Base-by-base conservation (phyloP, 2,329 filamentous ascomycete genomes). In the Colletotrichum neosansevieriae region DNA sequence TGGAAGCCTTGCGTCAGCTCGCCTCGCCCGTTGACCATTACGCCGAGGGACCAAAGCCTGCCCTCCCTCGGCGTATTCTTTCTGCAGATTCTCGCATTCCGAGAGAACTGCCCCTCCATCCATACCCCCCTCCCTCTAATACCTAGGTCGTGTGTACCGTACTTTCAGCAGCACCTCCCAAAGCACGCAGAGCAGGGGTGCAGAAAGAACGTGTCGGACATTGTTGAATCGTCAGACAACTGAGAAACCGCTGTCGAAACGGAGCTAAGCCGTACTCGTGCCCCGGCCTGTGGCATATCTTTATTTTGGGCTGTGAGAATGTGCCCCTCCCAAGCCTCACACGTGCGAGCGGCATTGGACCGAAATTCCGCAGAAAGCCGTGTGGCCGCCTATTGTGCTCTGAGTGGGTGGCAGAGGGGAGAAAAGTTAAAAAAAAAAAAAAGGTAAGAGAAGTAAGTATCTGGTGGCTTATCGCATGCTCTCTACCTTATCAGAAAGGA, bases 331-430 rank as follows among this genome's bases (percentile, higher is more conserved):
- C 49, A 34, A 34, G 15, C 49, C 45, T 65, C 36, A 65, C 61
- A 69, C 66, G 61, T 69, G 66, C 66, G 32, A 60, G 50, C 62
- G 36, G 66, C 66, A 69, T 69, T 69, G 66, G 61, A 51, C 53
- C 61, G 54, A 54, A 67, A 56, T 69, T 60, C 66, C 66, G 61
- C 56, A 54, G 56, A 42, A 60, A 69, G 62, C 64, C 61, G 62
- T 42, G 13, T 50, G 50, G 32, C 65, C 47, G 17, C 40, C 24
- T 15, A 54, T 67, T 64, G 51, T 64, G 29, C 49, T 51, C 49
- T 63, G 21, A 56, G 32, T 57, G 50, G 42, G 51, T 19, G 32
- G 9, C 34, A 38, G 15, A 15, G 19, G 17, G 21, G n/a, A 10
- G 21, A 32, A 44, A 5, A n/a, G 44, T n/a, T n/a, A 21, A 44